Evolutionary conservation across 2,329 filamentous ascomycete species (phyloP), one percentile per base, ranked within the genome.

Genomic region (Fusarium temperatum): DNA sequence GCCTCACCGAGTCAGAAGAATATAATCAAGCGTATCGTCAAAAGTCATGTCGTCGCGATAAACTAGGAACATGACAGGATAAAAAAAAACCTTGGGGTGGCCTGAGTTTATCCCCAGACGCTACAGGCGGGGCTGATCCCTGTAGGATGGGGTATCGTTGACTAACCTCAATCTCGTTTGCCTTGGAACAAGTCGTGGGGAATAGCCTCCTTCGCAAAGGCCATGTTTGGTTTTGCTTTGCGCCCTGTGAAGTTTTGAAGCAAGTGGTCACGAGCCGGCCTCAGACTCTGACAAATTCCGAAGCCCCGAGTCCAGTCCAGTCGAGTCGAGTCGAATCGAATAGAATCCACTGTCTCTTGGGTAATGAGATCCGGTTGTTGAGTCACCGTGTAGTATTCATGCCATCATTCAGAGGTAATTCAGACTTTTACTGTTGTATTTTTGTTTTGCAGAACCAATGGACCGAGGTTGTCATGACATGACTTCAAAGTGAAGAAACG

Each of bases 141-240:
- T 63, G 68, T 39, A 62, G 50, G 44, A 66, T 53, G 66, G 65
- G 61, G 70, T 59, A 66, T 70, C 66, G 50, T 74, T 73, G 71
- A 73, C 71, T 73, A 73, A 73, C 70, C 55, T 73, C 71, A 73
- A 73, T 73, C 71, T 73, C 71, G 71, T 74, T 71, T 73, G 71
- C 71, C 71, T 73, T 73, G 71, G 71, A 74, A 73, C 36, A 51
- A 32, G 70, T 41, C 70, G 65, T 70, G 70, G 70, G 70, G 70
- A 73, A 56, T 68, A 54, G 51, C 51, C 51, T 69, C 38, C 22
- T 39, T 44, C n/a, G 53, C 71, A 48, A 56, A 55, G 56, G 39
- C 66, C 67, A 70, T 70, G 67, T 70, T 70, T 41, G 45, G 60
- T 59, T 59, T 70, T 66, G 18, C 66, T 70, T 55, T 66, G 32